Evolutionary conservation across 805 yeast genomes (phyloP).

Genomic region (Candida awuae): DNA sequence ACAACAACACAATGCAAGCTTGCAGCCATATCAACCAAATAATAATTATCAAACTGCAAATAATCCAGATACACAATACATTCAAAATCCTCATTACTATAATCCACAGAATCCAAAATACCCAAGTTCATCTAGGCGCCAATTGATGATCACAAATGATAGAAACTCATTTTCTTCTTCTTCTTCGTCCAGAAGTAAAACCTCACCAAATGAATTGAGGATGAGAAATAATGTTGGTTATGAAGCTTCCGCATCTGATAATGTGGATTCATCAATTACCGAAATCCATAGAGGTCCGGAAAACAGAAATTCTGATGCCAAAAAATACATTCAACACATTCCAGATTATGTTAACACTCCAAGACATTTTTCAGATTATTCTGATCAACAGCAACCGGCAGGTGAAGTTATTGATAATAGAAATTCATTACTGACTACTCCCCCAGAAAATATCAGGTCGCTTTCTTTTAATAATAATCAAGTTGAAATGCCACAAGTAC

Average conservation of each 20-base stretch:
- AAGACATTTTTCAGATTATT: neutral
- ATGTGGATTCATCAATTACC: constrained; percentile 19
- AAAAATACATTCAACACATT: constrained; percentile 7
- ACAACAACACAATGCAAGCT: too few relatives aligned
- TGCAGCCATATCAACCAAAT: neutral
- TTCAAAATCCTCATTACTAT: neutral
- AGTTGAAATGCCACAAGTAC: too few relatives aligned
- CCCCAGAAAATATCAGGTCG: too few relatives aligned
- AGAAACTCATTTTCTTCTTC: constrained; percentile 14
- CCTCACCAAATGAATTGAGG: constrained; percentile 7
- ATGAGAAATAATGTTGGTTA: constrained; percentile 6
- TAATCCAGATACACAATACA: neutral
- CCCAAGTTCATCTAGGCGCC: constrained; percentile 7
- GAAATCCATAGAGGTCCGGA: constrained; percentile 28
- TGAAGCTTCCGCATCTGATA: constrained; percentile 3
- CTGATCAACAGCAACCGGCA: neutral
- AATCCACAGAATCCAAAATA: neutral
- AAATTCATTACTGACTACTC: too few relatives aligned
- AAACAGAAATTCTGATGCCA: constrained; percentile 19
- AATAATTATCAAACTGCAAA: neutral
- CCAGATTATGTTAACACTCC: constrained; percentile 8
- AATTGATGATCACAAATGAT: constrained; percentile 25
- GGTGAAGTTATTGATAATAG: too few relatives aligned
- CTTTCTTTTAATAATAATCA: too few relatives aligned
- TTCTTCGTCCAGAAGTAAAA: constrained; percentile 6